phyloP scores from a whole-genome alignment of 208 protist species.

The Herpetomonas tarakana region DNA sequence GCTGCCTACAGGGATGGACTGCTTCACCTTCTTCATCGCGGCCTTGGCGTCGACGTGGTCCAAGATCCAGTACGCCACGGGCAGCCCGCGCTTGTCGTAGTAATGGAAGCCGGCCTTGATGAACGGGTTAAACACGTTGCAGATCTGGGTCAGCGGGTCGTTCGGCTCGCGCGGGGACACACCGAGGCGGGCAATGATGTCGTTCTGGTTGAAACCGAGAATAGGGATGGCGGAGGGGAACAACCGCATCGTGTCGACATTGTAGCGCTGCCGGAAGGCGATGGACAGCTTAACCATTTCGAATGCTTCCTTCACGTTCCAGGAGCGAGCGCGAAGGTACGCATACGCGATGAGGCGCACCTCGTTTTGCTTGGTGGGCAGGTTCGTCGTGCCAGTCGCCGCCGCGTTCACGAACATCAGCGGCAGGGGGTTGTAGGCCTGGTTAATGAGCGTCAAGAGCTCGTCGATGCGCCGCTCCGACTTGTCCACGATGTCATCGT shows the following conservation, averaged over 20 bases:
- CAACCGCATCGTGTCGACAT: slow-evolving; percentile 13
- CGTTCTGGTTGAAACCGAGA: slow-evolving; percentile 15
- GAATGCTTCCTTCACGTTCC: slow-evolving; percentile 22
- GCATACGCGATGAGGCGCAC: slow-evolving; percentile 20
- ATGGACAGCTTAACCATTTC: slow-evolving; percentile 12
- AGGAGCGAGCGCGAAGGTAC: slow-evolving; percentile 13
- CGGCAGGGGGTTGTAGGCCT: slow-evolving; percentile 15
- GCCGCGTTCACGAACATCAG: slow-evolving; percentile 3
- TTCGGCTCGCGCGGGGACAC: slow-evolving; percentile 3
- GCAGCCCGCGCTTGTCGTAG: slow-evolving; percentile 50
- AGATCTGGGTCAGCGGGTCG: slow-evolving; percentile 4
- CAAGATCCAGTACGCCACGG: slow-evolving; percentile 40
- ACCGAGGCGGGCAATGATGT: slow-evolving; percentile 11
- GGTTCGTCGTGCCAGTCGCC: slow-evolving; percentile 8
- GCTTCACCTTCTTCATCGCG: slow-evolving; percentile 27
- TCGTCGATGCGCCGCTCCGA: slow-evolving; percentile 20
- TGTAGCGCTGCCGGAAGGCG: slow-evolving; percentile 6
- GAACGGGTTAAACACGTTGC: slow-evolving; percentile 1
- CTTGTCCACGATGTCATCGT: slow-evolving; percentile 14
- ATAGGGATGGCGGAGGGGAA: slow-evolving; percentile 18
- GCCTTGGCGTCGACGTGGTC: slow-evolving; percentile 33
- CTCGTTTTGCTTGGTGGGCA: slow-evolving; percentile 20
- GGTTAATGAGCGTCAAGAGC: slow-evolving; percentile 5
- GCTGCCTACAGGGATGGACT: slow-evolving; percentile 32
- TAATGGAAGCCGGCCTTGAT: slow-evolving; percentile 42